Base-by-base conservation (phyloP, 306 rosid genomes). In the Begonia fuchsioides region DNA sequence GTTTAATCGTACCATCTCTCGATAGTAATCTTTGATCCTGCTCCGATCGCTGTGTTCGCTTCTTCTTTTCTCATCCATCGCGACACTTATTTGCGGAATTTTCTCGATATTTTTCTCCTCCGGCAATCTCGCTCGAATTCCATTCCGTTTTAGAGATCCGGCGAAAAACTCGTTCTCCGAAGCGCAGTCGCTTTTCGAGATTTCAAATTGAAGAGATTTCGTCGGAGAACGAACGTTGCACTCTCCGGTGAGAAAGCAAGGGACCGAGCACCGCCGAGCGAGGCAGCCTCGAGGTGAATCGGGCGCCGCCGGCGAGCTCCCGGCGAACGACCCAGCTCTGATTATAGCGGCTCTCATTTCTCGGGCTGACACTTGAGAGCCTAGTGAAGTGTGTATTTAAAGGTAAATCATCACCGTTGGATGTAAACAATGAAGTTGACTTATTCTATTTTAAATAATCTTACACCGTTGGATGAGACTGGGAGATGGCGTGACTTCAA, bases 11-110 rank as follows among this genome's bases (percentile, higher is more conserved):
- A 88, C 44, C 93, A 78, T 66, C 51, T 78, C 59, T 63, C 55
- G 61, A 61, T 88, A 88, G 38, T 78, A 84, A 46, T 55, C 90
- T n/a, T 76, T 74, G 32, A 88, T 71, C 73, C 72, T 69, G 38
- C 71, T 68, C 46, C 53, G 53, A 0, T 78, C 82, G 19, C 51
- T 68, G 59, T 52, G 57, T 10, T 78, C 76, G n/a, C n/a, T n/a
- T n/a, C n/a, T n/a, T n/a, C n/a, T n/a, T n/a, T 43, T 44, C 57
- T 1, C 46, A 59, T 2, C 56, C 67, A 14, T 16, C 58, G 8
- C 74, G 50, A 13, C 69, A 3, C 60, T 58, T n/a, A 50, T 47
- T 10, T 51, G 61, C 58, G 68, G 50, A 52, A 15, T 35, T 15
- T 15, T 26, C 8, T 55, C 63, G 8, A 52, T 39, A 39, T 9